A percentile compares a stretch with the other conserved stretches of the same genome.
phyloP scores from a whole-genome alignment of 805 yeast species.

The Sugiyamaella marilandica region DNA sequence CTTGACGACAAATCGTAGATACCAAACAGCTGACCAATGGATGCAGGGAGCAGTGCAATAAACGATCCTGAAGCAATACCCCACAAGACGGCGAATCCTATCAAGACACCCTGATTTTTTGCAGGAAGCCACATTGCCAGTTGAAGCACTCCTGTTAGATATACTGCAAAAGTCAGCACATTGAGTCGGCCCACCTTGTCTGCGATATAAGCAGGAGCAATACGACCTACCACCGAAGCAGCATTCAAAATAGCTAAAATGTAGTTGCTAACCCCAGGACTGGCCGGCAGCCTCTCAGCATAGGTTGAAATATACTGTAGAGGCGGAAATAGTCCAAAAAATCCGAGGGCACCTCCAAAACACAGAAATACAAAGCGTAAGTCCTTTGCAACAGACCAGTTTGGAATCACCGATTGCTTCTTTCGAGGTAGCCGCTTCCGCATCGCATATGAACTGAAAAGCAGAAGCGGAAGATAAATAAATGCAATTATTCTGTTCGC shows the following conservation, averaged over 20 bases:
- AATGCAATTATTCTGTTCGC: conserved; percentile 45
- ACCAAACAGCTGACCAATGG: conserved; percentile 35
- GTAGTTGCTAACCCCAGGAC: conserved; percentile 21
- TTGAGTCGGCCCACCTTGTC: conserved; percentile 46
- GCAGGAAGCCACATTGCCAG: conserved; percentile 22
- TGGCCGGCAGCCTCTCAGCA: conserved; percentile 20
- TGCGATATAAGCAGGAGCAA: conserved; percentile 43
- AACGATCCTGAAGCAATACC: conserved; percentile 35
- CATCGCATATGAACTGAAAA: conserved; percentile 7
- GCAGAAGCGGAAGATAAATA: conserved; percentile 25
- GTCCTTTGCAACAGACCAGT: conserved; percentile 26
- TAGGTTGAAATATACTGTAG: conserved; percentile 30
- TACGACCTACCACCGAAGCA: conserved; percentile 43
- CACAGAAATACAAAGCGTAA: conserved; percentile 19
- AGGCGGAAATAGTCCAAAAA: conserved; percentile 29
- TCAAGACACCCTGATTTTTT: conserved; percentile 14
- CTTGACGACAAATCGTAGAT: conserved; percentile 31
- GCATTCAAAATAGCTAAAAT: conserved; percentile 32
- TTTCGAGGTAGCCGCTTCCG: conserved; percentile 6
- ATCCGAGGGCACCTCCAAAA: conserved; percentile 17
- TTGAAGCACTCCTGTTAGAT: conserved; percentile 32
- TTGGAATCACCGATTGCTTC: conserved; percentile 14
- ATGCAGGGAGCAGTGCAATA: conserved; percentile 34
- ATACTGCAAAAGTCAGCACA: conserved; percentile 29
- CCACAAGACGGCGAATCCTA: conserved; percentile 33